phyloP scores from a whole-genome alignment of 2,329 filamentous ascomycete species.

The Amesomyces nigricolor region DNA sequence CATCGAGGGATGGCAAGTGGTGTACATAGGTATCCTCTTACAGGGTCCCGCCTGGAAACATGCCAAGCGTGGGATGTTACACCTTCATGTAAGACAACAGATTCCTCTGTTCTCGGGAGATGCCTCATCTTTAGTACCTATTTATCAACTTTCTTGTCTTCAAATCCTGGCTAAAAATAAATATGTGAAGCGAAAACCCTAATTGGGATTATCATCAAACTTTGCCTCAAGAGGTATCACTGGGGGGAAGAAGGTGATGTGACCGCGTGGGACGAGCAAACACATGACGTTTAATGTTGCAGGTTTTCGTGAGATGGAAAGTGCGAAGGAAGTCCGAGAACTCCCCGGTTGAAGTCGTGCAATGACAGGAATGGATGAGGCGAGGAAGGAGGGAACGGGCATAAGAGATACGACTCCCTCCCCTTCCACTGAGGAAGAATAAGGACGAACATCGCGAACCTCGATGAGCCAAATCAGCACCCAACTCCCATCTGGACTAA shows the following conservation, averaged over 20 bases:
- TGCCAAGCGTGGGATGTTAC: neutral
- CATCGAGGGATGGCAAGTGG: neutral
- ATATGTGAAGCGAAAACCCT: conserved; percentile 13
- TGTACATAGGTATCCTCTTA: conserved; percentile 10
- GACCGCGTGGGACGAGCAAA: conserved; percentile 5
- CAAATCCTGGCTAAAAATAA: neutral
- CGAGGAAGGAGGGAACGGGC: neutral
- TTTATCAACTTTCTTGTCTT: neutral
- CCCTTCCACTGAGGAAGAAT: neutral
- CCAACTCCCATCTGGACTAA: neutral
- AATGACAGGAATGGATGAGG: neutral
- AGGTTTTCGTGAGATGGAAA: conserved; percentile 7
- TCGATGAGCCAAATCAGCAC: neutral
- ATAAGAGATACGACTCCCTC: conserved; percentile 8
- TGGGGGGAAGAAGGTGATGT: conserved; percentile 5
- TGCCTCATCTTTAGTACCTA: neutral
- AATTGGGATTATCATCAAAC: conserved; percentile 2
- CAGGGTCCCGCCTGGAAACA: neutral
- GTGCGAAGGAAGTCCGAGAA: neutral
- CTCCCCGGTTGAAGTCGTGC: neutral
- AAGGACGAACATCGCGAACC: neutral
- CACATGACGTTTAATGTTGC: conserved; percentile 6
- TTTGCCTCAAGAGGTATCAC: conserved; percentile 10
- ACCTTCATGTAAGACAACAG: neutral
- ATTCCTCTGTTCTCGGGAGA: neutral